These are phyloP conservation scores for Eucalyptus dawsonii DNA, from an alignment of 345 rosid genomes.

Conservation along the genomic window DNA sequence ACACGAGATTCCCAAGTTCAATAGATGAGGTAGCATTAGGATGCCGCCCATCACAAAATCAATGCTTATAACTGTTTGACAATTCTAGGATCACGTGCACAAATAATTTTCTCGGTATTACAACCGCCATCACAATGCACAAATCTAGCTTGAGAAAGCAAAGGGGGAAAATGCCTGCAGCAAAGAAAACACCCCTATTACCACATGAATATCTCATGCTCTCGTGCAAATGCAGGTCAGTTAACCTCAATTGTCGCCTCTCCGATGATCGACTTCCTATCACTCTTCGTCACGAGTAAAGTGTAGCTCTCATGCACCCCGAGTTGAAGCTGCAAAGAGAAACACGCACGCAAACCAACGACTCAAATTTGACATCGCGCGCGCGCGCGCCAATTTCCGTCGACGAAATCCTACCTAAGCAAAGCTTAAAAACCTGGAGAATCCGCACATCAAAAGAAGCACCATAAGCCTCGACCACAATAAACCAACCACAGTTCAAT, in stretches of 20 bases:
- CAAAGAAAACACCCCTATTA: neutral
- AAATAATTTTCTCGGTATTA: neutral
- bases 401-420: no score
- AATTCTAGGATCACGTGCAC: neutral
- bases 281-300: constrained; percentile 31
- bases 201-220: neutral
- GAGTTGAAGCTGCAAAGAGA: constrained; percentile 31
- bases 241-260: constrained; percentile 69
- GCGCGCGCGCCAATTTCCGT: no score
- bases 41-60: neutral
- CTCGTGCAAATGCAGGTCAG: neutral
- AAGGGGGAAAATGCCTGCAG: constrained; percentile 34
- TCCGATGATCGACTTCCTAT: constrained; percentile 34
- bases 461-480: no score
- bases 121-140: neutral
- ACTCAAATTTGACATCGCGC: neutral
- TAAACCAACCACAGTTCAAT: no score
- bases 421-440: no score
- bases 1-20: neutral
- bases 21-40: neutral
- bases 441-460: no score
- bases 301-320: constrained; percentile 53
- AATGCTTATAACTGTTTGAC: neutral
- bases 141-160: neutral
- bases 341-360: neutral